Evolutionary conservation across 2,329 filamentous ascomycete species (phyloP), one percentile per base, ranked within the genome.

Genomic region (Trichoderma pleuroti): DNA sequence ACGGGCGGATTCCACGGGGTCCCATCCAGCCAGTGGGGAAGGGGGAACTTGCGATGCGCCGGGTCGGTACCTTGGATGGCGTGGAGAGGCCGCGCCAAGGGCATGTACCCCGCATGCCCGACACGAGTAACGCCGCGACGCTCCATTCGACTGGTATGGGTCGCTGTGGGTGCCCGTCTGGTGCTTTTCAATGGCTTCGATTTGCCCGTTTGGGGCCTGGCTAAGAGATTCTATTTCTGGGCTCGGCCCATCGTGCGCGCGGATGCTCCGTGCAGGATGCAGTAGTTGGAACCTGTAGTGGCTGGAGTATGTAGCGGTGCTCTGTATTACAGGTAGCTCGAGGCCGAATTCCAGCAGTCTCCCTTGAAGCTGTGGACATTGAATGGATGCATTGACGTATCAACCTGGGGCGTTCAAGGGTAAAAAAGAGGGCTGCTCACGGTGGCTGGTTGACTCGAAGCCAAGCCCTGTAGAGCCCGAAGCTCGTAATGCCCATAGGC

Each of bases 91-190:
- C 21, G 34, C 32, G 49, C 63, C 63, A 56, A 57, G 46, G 21
- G 24, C 63, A 66, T 66, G 63, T 66, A 66, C 63, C 63, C 63
- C 63, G 63, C 63, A 66, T 66, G 63, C 21, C 32, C 52, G 49
- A 18, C 49, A 36, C 63, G 63, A 66, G 63, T 66, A 66, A 28
- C 49, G 49, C 49, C 63, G 34, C 24, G 34, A 34, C 5, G 32
- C 46, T 28, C 62, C 42, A 52, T 54, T 11, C 46, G 24, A 24
- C 4, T 42, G 39, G 21, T 52, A 52, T 52, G 46, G 46, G 21
- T 52, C 46, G 10, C 8, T 49, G n/a, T 21, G n/a, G 42, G 2
- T 49, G 42, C 39, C 39, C n/a, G n/a, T 42, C 39, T 42, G 39
- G 39, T n/a, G 39, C 39, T 21, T 46, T 46, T 46, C 7, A 39